Evolutionary conservation across 1,284 basidiomycete species (phyloP), one percentile per base, ranked within the genome.

Genomic region (Phellinidium pouzarii): DNA sequence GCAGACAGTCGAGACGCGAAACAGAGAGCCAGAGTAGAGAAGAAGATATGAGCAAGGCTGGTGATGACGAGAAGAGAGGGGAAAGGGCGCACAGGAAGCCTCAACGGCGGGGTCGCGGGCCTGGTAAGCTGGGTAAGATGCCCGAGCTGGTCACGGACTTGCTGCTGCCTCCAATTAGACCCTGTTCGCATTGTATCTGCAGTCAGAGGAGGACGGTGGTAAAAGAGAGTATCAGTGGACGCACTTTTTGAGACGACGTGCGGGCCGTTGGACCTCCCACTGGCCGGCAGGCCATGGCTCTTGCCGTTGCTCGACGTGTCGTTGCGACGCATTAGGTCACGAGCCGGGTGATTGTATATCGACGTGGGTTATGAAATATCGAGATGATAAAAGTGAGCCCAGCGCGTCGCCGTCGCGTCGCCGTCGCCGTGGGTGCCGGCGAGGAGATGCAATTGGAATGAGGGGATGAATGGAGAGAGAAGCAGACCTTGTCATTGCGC

Each of bases 161-260:
- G 48, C 38, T 55, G 53, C 36, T 55, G 53, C 40, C 53, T 50
- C 53, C 53, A 55, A 36, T 55, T 55, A 23, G 53, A 55, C 38
- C 44, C 53, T 55, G 48, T 31, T n/a, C 17, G n/a, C 38, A 40
- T 26, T 1, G 7, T 40, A 3, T 20, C n/a, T 7, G 14, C 11
- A 40, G 19, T 40, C 7, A 8, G 37, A 3, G 37, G 31, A 34
- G 31, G 7, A 34, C 9, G 31, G 31, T 34, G 31, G 31, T 8
- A 34, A 11, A 11, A 11, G 31, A 34, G 31, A 34, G 31, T 8
- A 34, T 8, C 37, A 20, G 19, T n/a, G 37, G 14, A 40, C 37
- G 37, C 37, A 40, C 37, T n/a, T 17, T 40, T 40, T n/a, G 37
- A n/a, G 37, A 20, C 14, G 2, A 12, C 12, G 12, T 11, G 37